phyloP scores from a whole-genome alignment of 192 early-diverging fungal species.

The Coemansia sp. region DNA sequence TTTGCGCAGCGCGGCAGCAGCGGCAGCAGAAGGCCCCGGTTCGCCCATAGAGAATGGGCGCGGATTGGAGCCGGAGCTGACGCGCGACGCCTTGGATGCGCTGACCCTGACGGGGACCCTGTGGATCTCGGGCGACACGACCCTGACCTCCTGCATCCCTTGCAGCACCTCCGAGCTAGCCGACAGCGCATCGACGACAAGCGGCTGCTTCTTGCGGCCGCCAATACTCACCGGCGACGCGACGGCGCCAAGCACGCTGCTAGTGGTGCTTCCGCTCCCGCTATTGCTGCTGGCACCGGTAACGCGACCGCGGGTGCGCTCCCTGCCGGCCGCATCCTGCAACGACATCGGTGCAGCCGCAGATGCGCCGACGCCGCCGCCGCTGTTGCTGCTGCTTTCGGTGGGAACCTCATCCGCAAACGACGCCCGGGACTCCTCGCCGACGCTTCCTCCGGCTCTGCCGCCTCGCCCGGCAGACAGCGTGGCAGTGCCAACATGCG shows the following conservation, averaged over 20 bases:
- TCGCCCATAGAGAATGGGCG: neutral
- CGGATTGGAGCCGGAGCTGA: neutral
- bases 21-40: neutral
- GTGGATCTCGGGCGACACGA: conserved; percentile 22
- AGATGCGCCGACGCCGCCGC: neutral
- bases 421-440: neutral
- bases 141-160: conserved; percentile 27
- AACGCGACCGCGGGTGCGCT: neutral
- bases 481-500: neutral
- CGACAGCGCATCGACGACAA: conserved; percentile 39
- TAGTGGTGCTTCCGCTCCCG: conserved; percentile 4
- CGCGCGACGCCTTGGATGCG: conserved; percentile 3
- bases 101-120: conserved; percentile 12
- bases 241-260: conserved; percentile 30
- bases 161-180: conserved; percentile 43
- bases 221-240: conserved; percentile 52
- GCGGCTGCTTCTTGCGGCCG: conserved; percentile 49
- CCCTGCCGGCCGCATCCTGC: neutral
- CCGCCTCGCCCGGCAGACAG: neutral
- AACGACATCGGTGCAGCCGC: neutral
- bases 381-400: conserved; percentile 2
- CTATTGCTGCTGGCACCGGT: conserved; percentile 1
- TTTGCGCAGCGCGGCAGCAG: neutral
- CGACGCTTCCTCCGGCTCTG: neutral
- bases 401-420: neutral